Percentiles rank a stretch among this genome's conserved stretches.
Evolutionary conservation across 2,329 filamentous ascomycete species (phyloP).

Genomic region (Graphium sp.): DNA sequence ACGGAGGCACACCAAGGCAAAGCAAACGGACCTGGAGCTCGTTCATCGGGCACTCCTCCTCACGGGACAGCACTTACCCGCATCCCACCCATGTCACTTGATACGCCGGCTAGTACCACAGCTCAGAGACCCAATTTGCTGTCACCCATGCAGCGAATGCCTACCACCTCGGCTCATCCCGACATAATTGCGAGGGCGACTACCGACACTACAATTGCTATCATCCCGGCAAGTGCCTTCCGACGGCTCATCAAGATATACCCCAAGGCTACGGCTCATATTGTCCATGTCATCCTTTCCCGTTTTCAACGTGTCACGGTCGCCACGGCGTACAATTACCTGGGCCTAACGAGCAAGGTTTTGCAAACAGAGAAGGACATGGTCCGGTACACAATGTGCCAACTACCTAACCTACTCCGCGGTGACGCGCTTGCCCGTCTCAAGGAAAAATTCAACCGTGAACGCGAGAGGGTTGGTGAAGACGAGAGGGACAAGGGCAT

Average conservation of each 20-base stretch:
- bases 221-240: slow-evolving; percentile 94
- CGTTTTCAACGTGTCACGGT: slow-evolving; percentile 88
- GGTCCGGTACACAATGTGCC: slow-evolving; percentile 81
- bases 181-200: slow-evolving; percentile 95
- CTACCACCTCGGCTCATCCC: slow-evolving; percentile 70
- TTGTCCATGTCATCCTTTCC: slow-evolving; percentile 93
- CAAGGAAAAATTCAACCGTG: slow-evolving; percentile 82
- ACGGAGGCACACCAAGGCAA: too few relatives aligned
- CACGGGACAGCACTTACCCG: too few relatives aligned
- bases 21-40: slow-evolving; percentile 5
- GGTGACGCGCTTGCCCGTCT: slow-evolving; percentile 68
- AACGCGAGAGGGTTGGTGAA: slow-evolving; percentile 64
- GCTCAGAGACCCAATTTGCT: slow-evolving; percentile 18
- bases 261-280: slow-evolving; percentile 89
- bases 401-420: slow-evolving; percentile 78
- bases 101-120: slow-evolving; percentile 19
- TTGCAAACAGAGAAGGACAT: slow-evolving; percentile 85
- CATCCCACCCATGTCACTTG: slow-evolving; percentile 63
- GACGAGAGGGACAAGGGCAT: slow-evolving; percentile 86
- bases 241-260: slow-evolving; percentile 83
- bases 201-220: slow-evolving; percentile 92
- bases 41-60: slow-evolving; percentile 3
- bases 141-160: slow-evolving; percentile 21
- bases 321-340: slow-evolving; percentile 84
- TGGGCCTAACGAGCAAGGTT: slow-evolving; percentile 83